Evolutionary conservation across 2,329 filamentous ascomycete species (phyloP), one percentile per base, ranked within the genome.

Genomic region (Epicoccum nigrum): DNA sequence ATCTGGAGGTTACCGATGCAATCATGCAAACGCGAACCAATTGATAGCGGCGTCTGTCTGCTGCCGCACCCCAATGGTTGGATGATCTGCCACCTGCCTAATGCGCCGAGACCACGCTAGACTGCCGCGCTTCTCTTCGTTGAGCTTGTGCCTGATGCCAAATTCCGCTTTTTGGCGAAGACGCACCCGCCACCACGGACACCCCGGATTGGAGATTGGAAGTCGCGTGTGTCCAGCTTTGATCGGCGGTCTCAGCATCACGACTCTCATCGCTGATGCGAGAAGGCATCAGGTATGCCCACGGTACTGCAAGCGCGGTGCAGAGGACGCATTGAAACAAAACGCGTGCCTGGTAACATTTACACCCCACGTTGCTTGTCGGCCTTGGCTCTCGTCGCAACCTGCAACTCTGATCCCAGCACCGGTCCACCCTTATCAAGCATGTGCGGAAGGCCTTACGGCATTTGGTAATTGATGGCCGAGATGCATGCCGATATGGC

Each of bases 381-480:
- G 43, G 41, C 43, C 43, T 45, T 46, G 45, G 48, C 46, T 41
- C 40, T 45, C 46, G 47, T 46, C 49, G 42, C 32, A 54, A 42
- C 17, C 51, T 44, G 38, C 41, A 42, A 23, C n/a, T n/a, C n/a
- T 53, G 43, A 51, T 53, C 54, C 51, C 31, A 39, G 47, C 33
- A 49, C 54, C 46, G 51, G 49, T 25, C 46, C 57, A 48, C 49
- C 55, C 60, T 64, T 68, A 67, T 67, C 65, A 60, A 44, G 42
- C 32, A 51, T 56, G 39, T 53, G 28, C 50, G 41, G 38, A 34
- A 45, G 39, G 45, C 42, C 49, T 51, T 46, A 38, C 32, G 35
- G 7, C 15, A 31, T 61, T 56, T 55, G 62, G 58, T 51, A 58
- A 54, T 54, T 51, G 21, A 41, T 54, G 33, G 48, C 40, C 49